Base-by-base conservation (phyloP, 768 basidiomycete genomes). In the Collybiopsis luxurians region DNA sequence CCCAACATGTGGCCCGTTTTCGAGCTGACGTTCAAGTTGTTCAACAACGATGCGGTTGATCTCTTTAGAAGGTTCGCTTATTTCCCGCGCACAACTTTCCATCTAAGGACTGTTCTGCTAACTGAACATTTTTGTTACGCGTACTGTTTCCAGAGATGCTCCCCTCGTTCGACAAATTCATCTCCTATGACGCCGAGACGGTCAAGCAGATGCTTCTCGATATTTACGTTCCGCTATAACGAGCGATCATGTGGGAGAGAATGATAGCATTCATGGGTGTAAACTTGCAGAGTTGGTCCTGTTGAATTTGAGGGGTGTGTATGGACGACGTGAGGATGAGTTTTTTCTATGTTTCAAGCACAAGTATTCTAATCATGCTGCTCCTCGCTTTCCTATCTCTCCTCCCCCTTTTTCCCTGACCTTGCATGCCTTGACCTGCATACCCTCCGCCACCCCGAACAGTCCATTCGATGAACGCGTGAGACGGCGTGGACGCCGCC, bases 1-100 rank as follows among this genome's bases (percentile, higher is more conserved):
- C 85, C 89, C 0, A 81, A 78, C 62, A 87, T 95, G 87, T 95
- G 93, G 94, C 86, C 83, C 10, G 78, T 95, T 34, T 91, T 92
- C 60, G 91, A 94, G 71, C 71, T 85, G 60, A 94, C 89, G 0
- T 93, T 92, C 71, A 78, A 79, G 48, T 73, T 90, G 21, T 92
- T 95, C 84, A 92, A 92, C 70, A 76, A 80, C 15, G 89, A 91
- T 30, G 92, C 90, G 15, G 73, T 89, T 38, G 92, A 94, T 71
- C 95, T 92, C 77, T n/a, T 77, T 95, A 53, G 90, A 94, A 62
- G 92, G 92, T 88, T 51, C 54, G 79, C 70, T 0, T 17, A 21
- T n/a, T n/a, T 24, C 27, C 28, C 5, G 27, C n/a, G 44, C 23
- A 9, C n/a, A n/a, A n/a, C n/a, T n/a, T n/a, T n/a, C n/a, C n/a